Conservation (phyloP, 2,329 filamentous ascomycete genomes). For the Pseudodiploospora longispora region DNA sequence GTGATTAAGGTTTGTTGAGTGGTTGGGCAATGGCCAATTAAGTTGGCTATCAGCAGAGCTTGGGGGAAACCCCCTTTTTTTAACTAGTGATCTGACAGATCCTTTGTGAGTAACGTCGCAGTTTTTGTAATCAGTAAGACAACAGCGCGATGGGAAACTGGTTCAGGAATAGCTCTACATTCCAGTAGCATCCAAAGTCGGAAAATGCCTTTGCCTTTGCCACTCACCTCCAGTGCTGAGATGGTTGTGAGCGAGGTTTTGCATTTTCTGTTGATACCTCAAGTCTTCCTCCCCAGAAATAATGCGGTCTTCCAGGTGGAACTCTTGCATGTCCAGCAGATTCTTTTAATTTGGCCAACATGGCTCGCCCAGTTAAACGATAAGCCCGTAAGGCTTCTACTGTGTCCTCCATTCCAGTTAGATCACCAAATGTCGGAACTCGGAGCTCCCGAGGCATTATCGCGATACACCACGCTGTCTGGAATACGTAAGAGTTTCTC, state of each 20-base stretch:
- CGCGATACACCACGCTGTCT: conserved; percentile 45
- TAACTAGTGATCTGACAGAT: no score
- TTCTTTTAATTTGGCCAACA: conserved; percentile 14
- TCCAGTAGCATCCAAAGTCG: no score
- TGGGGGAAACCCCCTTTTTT: no score
- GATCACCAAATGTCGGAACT: conserved; percentile 19
- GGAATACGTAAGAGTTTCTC: conserved; percentile 35
- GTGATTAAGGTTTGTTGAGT: no score
- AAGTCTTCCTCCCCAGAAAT: conserved; percentile 32
- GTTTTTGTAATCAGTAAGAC: no score
- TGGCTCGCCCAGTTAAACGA: conserved; percentile 25
- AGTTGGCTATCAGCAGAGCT: no score
- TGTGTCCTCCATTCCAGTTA: conserved; percentile 36
- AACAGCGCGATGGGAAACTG: no score
- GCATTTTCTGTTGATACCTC: conserved; percentile 20
- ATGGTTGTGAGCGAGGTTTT: background rate
- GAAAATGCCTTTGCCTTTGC: no score
- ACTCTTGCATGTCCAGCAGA: conserved; percentile 6
- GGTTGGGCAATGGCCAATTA: no score
- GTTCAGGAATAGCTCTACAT: no score
- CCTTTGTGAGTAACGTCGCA: no score
- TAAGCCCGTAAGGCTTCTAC: conserved; percentile 32
- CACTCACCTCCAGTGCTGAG: background rate
- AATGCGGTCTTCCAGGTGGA: conserved; percentile 19
- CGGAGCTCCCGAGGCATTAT: conserved; percentile 26